Conservation (phyloP, 169 alveolate species). For the Eimeria sp. region DNA sequence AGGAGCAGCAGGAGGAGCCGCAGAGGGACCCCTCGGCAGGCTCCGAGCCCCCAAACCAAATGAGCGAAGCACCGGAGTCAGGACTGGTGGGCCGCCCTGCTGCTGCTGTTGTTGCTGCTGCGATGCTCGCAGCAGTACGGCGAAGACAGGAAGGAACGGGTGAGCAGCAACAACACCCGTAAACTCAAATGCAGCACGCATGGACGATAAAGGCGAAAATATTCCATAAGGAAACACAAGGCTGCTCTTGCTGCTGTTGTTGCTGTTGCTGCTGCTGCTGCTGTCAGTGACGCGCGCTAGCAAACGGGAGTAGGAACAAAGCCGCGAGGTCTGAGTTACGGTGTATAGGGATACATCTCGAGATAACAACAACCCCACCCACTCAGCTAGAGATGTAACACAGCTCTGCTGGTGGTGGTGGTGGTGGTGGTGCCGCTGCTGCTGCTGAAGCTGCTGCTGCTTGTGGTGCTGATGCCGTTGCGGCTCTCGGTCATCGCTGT, state of each 20-base stretch:
- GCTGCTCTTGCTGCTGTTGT: constrained; percentile 39
- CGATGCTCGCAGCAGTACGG: constrained; percentile 54
- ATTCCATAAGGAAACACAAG: constrained; percentile 69
- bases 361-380: constrained; percentile 50
- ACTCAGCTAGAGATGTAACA: constrained; percentile 10
- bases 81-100: constrained; percentile 19
- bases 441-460: too few relatives aligned
- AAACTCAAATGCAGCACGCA: constrained; percentile 70
- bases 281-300: constrained; percentile 58
- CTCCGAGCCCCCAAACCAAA: constrained; percentile 77
- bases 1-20: constrained; percentile 4
- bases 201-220: constrained; percentile 44
- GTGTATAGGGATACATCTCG: constrained; percentile 42
- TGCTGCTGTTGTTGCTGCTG: not conserved
- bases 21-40: constrained; percentile 43
- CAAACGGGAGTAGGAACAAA: constrained; percentile 34
- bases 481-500: not conserved
- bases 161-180: constrained; percentile 74
- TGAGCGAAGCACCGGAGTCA: constrained; percentile 62
- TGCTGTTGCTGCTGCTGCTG: constrained; percentile 65
- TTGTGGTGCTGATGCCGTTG: too few relatives aligned
- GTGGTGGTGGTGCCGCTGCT: not conserved
- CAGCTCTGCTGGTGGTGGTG: constrained; percentile 29
- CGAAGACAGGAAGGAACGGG: constrained; percentile 76
- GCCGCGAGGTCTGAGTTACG: constrained; percentile 42